Conservation (phyloP, 108 stramenopile species). For the Craspedostauros australis region DNA sequence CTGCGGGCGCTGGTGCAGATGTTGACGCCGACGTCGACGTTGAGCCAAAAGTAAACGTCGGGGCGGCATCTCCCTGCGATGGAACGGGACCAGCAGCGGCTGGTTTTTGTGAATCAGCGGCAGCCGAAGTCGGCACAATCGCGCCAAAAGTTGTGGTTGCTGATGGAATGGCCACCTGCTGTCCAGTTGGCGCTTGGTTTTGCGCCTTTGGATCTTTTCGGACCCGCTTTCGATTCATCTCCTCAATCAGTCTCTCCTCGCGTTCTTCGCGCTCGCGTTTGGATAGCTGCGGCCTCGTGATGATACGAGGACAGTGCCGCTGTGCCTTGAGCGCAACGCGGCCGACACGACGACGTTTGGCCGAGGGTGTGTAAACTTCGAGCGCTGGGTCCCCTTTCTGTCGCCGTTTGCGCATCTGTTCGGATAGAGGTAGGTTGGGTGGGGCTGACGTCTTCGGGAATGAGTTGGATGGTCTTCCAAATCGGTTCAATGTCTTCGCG, state of each 20-base stretch:
- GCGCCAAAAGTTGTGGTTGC: background rate
- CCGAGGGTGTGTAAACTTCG: background rate
- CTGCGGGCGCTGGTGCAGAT: too few relatives aligned
- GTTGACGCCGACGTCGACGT: too few relatives aligned
- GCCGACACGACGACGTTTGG: constrained; percentile 1
- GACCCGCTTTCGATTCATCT: constrained; percentile 10
- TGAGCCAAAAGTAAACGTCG: constrained; percentile 7
- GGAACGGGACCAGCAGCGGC: background rate
- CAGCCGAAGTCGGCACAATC: background rate
- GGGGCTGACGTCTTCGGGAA: constrained; percentile 1
- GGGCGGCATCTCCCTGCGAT: background rate
- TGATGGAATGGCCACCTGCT: background rate
- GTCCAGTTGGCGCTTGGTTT: background rate
- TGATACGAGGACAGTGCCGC: background rate
- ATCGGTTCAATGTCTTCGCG: background rate
- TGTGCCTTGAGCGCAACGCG: background rate
- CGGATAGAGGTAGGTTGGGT: background rate
- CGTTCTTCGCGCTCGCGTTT: constrained; percentile 15
- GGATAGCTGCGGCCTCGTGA: background rate
- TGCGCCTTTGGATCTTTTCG: background rate
- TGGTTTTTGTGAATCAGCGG: background rate
- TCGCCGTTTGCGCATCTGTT: constrained; percentile 11
- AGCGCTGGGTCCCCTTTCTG: constrained; percentile 5
- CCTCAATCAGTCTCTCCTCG: constrained; percentile 3
- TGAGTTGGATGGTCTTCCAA: background rate